phyloP scores from a whole-genome alignment of 768 basidiomycete species.

The Hemileccinum impolitum region DNA sequence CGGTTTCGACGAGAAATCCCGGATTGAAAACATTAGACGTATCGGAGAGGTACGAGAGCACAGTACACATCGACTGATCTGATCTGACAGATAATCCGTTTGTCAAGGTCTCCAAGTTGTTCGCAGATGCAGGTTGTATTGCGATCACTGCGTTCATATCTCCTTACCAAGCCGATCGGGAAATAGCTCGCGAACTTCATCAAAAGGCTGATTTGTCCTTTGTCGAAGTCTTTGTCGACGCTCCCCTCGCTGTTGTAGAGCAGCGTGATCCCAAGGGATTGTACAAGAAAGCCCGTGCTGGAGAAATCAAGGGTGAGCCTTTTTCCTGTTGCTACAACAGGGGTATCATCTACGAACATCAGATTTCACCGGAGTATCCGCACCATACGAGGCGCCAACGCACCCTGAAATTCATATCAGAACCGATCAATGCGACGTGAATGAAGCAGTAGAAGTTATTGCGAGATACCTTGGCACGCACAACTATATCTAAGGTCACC shows the following conservation, averaged over 20 bases:
- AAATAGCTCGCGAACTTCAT: slow-evolving; percentile 79
- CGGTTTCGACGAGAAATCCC: slow-evolving; percentile 87
- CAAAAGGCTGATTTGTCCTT: slow-evolving; percentile 70
- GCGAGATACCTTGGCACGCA: slow-evolving; percentile 72
- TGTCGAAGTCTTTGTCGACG: slow-evolving; percentile 94
- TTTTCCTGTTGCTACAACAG: background rate
- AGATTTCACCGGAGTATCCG: slow-evolving; percentile 99
- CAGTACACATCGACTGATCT: slow-evolving; percentile 1
- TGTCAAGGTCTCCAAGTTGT: slow-evolving; percentile 84
- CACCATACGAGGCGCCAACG: slow-evolving; percentile 90
- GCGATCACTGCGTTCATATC: slow-evolving; percentile 97
- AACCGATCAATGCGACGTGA: slow-evolving; percentile 77
- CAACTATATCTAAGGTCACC: slow-evolving; percentile 45
- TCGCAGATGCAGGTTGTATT: slow-evolving; percentile 83
- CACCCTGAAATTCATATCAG: slow-evolving; percentile 88
- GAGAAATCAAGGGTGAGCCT: slow-evolving; percentile 85
- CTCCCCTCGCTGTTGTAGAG: slow-evolving; percentile 84
- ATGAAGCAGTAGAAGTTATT: slow-evolving; percentile 75
- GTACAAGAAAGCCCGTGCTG: slow-evolving; percentile 94
- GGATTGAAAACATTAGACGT: slow-evolving; percentile 93
- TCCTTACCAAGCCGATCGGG: slow-evolving; percentile 88
- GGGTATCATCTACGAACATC: slow-evolving; percentile 9
- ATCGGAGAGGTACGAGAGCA: slow-evolving; percentile 78
- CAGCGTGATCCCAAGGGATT: slow-evolving; percentile 94
- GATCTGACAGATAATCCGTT: slow-evolving; percentile 9